These are phyloP conservation scores for Comarum palustre DNA, from an alignment of 306 rosid species.

Conservation along the genomic window DNA sequence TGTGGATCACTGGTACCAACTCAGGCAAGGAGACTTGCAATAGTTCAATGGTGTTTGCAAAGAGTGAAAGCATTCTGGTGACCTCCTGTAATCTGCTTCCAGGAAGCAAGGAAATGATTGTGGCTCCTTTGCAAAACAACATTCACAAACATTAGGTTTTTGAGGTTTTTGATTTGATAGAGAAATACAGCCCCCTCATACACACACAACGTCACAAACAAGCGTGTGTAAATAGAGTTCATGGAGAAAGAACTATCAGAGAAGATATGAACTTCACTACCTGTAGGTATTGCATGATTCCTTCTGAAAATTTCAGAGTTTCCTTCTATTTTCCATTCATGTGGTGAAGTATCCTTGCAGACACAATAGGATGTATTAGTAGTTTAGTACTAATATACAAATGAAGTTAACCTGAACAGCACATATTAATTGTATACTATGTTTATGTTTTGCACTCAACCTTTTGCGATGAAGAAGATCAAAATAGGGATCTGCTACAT, in stretches of 20 bases:
- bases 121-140: slow-evolving; percentile 56
- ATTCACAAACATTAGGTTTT: slow-evolving; percentile 20
- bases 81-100: slow-evolving; percentile 97
- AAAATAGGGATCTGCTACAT: not conserved
- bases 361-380: slow-evolving; percentile 24
- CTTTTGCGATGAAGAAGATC: not conserved
- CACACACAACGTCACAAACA: not conserved
- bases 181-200: not conserved
- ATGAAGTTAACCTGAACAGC: slow-evolving; percentile 16
- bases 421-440: not conserved
- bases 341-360: slow-evolving; percentile 45
- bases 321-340: slow-evolving; percentile 59
- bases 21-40: slow-evolving; percentile 48
- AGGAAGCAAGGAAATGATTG: slow-evolving; percentile 83
- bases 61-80: slow-evolving; percentile 75
- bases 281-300: slow-evolving; percentile 58
- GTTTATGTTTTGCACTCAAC: not conserved
- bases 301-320: slow-evolving; percentile 48
- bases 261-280: slow-evolving; percentile 35
- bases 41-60: slow-evolving; percentile 47
- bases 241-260: not conserved
- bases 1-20: slow-evolving; percentile 59
- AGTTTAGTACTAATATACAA: slow-evolving; percentile 22
- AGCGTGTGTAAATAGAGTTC: not conserved
- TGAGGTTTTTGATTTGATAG: not conserved